phyloP scores from a whole-genome alignment of 1,284 basidiomycete species.

The Pyrrhoderma lamaoense region DNA sequence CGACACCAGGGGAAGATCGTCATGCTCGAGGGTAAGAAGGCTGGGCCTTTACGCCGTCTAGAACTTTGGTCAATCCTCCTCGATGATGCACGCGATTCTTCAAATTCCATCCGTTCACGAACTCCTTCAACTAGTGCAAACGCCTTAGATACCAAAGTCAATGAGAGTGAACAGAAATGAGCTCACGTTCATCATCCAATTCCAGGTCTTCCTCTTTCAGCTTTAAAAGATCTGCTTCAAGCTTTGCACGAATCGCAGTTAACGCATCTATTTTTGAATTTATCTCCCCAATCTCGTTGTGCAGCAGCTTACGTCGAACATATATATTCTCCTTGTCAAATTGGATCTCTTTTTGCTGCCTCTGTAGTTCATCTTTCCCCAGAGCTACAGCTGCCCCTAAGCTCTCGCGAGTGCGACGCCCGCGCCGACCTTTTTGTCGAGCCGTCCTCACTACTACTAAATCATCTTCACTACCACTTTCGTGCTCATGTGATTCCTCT shows the following conservation, averaged over 20 bases:
- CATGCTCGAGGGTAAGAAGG: constrained; percentile 95
- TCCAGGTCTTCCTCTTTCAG: constrained; percentile 95
- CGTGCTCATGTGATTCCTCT: constrained; percentile 44
- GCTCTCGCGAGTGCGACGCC: constrained; percentile 58
- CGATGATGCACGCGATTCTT: constrained; percentile 36
- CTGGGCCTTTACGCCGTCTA: constrained; percentile 78
- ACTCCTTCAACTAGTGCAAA: constrained; percentile 72
- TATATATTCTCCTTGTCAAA: constrained; percentile 86
- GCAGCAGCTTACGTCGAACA: constrained; percentile 74
- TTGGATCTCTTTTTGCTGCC: constrained; percentile 79
- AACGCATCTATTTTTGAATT: constrained; percentile 83
- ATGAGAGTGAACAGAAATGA: not conserved
- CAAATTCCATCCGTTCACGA: constrained; percentile 71
- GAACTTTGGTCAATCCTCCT: constrained; percentile 54
- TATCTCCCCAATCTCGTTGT: constrained; percentile 82
- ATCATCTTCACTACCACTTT: constrained; percentile 60
- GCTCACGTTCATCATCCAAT: constrained; percentile 86
- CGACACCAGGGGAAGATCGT: constrained; percentile 91
- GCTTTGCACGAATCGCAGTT: constrained; percentile 71
- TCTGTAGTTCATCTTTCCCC: constrained; percentile 73
- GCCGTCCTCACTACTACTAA: constrained; percentile 42
- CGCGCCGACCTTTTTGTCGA: constrained; percentile 41
- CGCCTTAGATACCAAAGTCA: not conserved
- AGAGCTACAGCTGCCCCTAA: constrained; percentile 62
- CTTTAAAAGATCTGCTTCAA: constrained; percentile 80